Evolutionary conservation across 257 asterid genomes (phyloP).

Genomic region (Avicennia marina): DNA sequence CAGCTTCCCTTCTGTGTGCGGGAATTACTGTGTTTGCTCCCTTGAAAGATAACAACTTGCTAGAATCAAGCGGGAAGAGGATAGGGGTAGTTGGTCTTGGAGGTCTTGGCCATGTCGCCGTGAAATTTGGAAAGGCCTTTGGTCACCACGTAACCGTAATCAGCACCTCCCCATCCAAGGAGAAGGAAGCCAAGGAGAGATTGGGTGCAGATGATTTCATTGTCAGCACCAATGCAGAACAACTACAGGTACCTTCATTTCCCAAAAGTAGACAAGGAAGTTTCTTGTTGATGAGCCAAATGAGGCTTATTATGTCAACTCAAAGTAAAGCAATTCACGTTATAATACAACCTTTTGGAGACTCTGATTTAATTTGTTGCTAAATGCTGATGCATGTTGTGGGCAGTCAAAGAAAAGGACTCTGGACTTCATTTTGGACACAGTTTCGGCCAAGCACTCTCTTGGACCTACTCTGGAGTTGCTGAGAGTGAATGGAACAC

Average conservation of each 20-base stretch:
- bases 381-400: too few species aligned
- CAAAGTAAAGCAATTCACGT: too few species aligned
- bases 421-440: constrained; percentile 67
- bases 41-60: constrained; percentile 53
- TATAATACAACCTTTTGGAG: too few species aligned
- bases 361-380: too few species aligned
- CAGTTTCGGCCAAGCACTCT: constrained; percentile 71
- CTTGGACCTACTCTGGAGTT: constrained; percentile 62
- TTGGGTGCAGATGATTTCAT: constrained; percentile 83
- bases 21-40: constrained; percentile 73
- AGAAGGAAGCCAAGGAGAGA: constrained; percentile 55
- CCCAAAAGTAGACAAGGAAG: too few species aligned
- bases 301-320: too few species aligned
- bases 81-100: constrained; percentile 73
- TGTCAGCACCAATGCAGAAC: constrained; percentile 45
- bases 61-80: constrained; percentile 36
- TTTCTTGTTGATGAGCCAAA: too few species aligned
- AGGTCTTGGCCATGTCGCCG: constrained; percentile 80
- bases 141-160: constrained; percentile 75
- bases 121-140: constrained; percentile 75
- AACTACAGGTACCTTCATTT: constrained; percentile 51
- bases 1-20: constrained; percentile 82
- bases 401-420: constrained; percentile 52
- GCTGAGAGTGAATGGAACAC: constrained; percentile 68
- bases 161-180: constrained; percentile 87